A percentile compares a stretch with the other conserved stretches of the same genome.
These are phyloP conservation scores for Sicyos edulis DNA, from an alignment of 306 rosid genomes.

Conservation along the genomic window DNA sequence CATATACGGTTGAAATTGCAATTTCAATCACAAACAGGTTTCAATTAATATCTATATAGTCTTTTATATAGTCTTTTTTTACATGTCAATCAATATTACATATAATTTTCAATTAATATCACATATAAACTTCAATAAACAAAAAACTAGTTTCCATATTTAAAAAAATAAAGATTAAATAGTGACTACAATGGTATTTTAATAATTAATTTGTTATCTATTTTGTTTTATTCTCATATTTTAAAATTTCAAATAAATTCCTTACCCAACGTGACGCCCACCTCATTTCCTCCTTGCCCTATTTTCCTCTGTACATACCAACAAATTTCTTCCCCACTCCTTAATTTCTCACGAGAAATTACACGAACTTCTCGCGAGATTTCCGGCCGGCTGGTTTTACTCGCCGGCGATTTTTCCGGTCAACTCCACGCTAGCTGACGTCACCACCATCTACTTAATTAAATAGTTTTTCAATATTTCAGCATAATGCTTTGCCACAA, in stretches of 20 bases:
- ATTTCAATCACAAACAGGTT: too few species aligned
- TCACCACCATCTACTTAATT: slow-evolving; percentile 29
- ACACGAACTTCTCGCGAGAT: slow-evolving; percentile 28
- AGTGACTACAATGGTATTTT: too few species aligned
- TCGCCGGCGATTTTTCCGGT: slow-evolving; percentile 18
- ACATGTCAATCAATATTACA: too few species aligned
- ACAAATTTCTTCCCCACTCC: slow-evolving; percentile 12
- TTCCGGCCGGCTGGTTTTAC: slow-evolving; percentile 20
- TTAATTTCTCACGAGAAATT: slow-evolving; percentile 30
- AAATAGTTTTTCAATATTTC: background rate
- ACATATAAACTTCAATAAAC: too few species aligned
- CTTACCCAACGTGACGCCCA: slow-evolving; percentile 22
- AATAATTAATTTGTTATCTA: too few species aligned
- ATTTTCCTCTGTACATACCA: background rate
- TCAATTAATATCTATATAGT: too few species aligned
- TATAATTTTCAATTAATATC: too few species aligned
- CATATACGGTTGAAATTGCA: too few species aligned
- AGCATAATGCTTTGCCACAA: background rate
- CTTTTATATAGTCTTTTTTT: too few species aligned
- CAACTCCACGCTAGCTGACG: slow-evolving; percentile 27
- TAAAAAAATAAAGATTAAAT: too few species aligned
- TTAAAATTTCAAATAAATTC: slow-evolving; percentile 9
- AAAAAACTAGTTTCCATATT: too few species aligned
- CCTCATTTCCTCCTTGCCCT: slow-evolving; percentile 9
- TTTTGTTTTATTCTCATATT: too few species aligned